phyloP scores from a whole-genome alignment of 495 filamentous ascomycete species.

The Aspergillus hancockii region DNA sequence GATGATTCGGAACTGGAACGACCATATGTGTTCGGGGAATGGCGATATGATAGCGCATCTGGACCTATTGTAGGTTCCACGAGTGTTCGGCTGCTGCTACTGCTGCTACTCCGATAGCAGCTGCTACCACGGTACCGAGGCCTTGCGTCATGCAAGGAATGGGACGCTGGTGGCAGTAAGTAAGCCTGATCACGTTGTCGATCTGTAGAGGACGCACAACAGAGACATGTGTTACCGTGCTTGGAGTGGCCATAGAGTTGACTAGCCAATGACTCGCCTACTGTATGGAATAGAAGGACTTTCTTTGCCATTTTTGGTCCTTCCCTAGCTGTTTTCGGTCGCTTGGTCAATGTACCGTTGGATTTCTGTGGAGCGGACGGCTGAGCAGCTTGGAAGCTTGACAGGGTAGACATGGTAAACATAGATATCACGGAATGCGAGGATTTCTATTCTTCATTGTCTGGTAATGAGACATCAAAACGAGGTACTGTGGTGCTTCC shows the following conservation, averaged over 20 bases:
- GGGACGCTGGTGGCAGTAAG: background rate
- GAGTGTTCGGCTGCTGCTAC: conserved; percentile 4
- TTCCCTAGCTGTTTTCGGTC: background rate
- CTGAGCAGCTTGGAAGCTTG: background rate
- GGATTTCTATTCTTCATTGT: background rate
- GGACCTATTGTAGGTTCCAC: background rate
- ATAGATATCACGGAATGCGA: background rate
- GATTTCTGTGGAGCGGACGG: background rate
- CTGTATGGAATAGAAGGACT: background rate
- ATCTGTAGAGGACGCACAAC: background rate
- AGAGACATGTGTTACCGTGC: background rate
- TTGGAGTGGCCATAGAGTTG: background rate
- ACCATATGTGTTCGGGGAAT: background rate
- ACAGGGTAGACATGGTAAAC: background rate
- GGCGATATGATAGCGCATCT: background rate
- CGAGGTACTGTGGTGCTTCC: background rate
- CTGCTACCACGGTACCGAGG: background rate
- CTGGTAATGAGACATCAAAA: background rate
- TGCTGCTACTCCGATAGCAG: conserved; percentile 1
- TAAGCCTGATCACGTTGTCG: background rate
- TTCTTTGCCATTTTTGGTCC: background rate
- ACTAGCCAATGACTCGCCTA: background rate
- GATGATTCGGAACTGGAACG: conserved; percentile 2
- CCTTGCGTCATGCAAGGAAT: background rate
- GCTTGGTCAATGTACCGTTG: background rate